These are phyloP conservation scores for Colletotrichum costaricense DNA, from an alignment of 2,329 filamentous ascomycete species.

Conservation along the genomic window DNA sequence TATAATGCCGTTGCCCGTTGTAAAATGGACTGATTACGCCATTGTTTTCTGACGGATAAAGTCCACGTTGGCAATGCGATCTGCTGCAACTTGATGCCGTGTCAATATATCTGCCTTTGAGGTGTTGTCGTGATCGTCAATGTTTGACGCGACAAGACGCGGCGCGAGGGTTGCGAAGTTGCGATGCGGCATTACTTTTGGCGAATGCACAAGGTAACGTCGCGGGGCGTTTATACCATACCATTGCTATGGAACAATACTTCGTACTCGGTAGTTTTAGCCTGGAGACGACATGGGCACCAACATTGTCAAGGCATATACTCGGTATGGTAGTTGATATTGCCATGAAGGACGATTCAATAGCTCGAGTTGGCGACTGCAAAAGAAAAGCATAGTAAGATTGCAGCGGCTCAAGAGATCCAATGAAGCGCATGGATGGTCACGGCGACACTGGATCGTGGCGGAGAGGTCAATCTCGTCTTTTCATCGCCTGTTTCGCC, in stretches of 20 bases:
- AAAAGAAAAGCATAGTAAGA: conserved; percentile 33
- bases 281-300: background rate
- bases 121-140: background rate
- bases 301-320: no score
- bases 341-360: conserved; percentile 13
- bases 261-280: background rate
- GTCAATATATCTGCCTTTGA: background rate
- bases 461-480: conserved; percentile 34
- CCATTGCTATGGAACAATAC: background rate
- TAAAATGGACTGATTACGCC: conserved; percentile 16
- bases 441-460: conserved; percentile 32
- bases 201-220: background rate
- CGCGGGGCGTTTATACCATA: background rate
- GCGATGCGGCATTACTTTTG: conserved; percentile 21
- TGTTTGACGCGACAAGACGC: background rate
- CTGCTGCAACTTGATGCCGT: conserved; percentile 27
- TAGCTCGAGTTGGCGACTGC: conserved; percentile 17
- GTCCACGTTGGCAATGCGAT: conserved; percentile 27
- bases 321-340: background rate
- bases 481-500: conserved; percentile 32
- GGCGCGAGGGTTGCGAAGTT: background rate
- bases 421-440: conserved; percentile 27
- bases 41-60: conserved; percentile 10
- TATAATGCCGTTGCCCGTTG: conserved; percentile 31
- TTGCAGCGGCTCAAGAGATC: conserved; percentile 25